Evolutionary conservation across 441 rosid genomes (phyloP), one percentile per base, ranked within the genome.

Genomic region (Caryocar brasiliense): DNA sequence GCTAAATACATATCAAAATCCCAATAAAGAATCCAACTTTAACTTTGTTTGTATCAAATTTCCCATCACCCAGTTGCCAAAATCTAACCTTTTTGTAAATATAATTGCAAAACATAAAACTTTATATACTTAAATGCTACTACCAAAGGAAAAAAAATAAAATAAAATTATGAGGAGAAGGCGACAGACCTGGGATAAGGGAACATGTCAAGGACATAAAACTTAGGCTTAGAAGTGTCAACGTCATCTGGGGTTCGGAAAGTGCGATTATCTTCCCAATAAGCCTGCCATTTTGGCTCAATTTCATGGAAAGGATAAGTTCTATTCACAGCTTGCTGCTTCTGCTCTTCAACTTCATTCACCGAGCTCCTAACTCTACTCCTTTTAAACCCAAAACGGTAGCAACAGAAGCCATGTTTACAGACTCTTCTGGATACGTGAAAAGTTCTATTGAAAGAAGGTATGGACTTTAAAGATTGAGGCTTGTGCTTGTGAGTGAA

Each of bases 151-250:
- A 30, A 47, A 4, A 29, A 33, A 38, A 34, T 35, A 15, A 52
- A 2, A 37, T 0, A 0, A 23, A 7, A 11, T 10, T 13, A 12
- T 21, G 12, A 8, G 25, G 27, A 28, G 40, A 49, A 53, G 43
- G 38, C 47, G 44, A 44, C 19, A 33, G 6, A 91, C 98, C 98
- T 91, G 73, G 96, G 98, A 74, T 91, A 91, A 46, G 98, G 98
- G 79, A 91, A 91, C 96, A 87, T 87, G 78, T 91, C 98, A 52
- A 91, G 96, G 19, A 91, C 98, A 68, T 87, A 91, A 70, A 80
- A 91, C 63, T 91, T 91, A 7, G 98, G 96, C 66, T 67, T 87
- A 25, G 89, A 72, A 30, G 81, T 72, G 51, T 87, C 96, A 24
- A 87, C 66, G 50, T 85, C 91, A 50, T 83, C 93, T 0, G 96